A percentile compares a stretch with the other conserved stretches of the same genome.
Evolutionary conservation across 345 rosid genomes (phyloP).

Genomic region (Eucalyptus albens): DNA sequence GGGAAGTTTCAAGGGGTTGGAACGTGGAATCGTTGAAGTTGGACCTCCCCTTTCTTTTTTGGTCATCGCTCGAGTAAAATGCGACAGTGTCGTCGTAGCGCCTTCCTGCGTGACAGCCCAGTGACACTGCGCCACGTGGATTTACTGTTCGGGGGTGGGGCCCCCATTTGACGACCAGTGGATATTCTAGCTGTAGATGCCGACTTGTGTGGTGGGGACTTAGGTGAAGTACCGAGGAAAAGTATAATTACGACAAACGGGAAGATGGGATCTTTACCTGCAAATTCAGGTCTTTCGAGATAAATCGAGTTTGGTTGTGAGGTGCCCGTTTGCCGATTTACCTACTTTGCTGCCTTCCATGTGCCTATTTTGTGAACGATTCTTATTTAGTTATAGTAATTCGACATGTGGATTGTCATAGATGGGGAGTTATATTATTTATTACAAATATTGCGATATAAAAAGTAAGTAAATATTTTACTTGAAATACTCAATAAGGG

Average conservation of each 20-base stretch:
- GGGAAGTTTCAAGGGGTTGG: neutral
- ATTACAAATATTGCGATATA: neutral
- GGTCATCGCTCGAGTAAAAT: neutral
- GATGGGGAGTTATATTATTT: neutral
- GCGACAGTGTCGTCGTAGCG: too few relatives aligned
- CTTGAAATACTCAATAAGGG: fast-evolving
- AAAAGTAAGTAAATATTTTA: neutral
- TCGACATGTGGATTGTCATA: neutral
- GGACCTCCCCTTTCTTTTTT: neutral
- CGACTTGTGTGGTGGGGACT: neutral
- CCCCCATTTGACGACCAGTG: neutral
- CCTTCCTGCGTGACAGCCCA: neutral
- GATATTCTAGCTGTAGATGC: neutral
- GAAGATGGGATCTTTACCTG: neutral
- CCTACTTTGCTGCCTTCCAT: neutral
- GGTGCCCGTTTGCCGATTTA: neutral
- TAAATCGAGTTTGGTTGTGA: neutral
- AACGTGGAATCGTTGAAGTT: neutral
- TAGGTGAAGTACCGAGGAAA: neutral
- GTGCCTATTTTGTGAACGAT: neutral
- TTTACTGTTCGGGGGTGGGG: neutral
- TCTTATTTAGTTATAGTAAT: neutral
- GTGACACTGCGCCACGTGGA: neutral
- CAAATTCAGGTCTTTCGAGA: neutral
- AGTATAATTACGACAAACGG: neutral